Conservation (phyloP, 371 early-diverging fungal genomes). For the Mucor velutinosus region DNA sequence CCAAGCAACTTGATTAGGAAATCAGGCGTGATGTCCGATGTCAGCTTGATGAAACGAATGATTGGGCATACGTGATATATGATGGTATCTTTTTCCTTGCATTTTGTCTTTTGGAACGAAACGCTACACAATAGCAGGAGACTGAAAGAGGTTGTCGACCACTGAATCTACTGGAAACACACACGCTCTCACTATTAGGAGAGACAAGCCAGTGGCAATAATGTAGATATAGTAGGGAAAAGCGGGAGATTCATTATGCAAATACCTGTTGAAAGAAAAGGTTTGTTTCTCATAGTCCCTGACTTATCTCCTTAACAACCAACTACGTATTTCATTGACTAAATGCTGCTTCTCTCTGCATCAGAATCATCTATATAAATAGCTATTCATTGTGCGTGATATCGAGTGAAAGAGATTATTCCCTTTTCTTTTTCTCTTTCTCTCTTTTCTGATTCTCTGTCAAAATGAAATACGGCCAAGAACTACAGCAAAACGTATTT, state of each 20-base stretch:
- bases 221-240: not conserved
- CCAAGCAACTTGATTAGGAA: not conserved
- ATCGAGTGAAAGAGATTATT: conserved; percentile 40
- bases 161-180: not conserved
- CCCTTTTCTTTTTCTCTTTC: conserved; percentile 30
- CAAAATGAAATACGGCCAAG: conserved; percentile 48
- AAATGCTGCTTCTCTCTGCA: not conserved
- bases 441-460: conserved; percentile 6
- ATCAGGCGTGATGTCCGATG: conserved; percentile 1
- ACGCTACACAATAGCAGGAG: not conserved
- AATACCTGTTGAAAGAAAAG: conserved; percentile 41
- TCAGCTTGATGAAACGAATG: not conserved
- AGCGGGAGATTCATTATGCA: not conserved
- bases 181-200: not conserved
- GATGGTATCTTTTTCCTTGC: not conserved
- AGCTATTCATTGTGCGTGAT: conserved; percentile 83
- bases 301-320: not conserved
- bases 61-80: not conserved
- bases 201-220: not conserved
- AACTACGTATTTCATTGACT: not conserved
- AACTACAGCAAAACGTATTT: conserved; percentile 48
- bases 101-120: not conserved
- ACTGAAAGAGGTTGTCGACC: not conserved
- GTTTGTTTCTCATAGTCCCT: not conserved
- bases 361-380: conserved; percentile 64